A percentile compares a stretch with the other conserved stretches of the same genome.
phyloP scores from a whole-genome alignment of 2,329 filamentous ascomycete species.

The Apiospora pterosperma region DNA sequence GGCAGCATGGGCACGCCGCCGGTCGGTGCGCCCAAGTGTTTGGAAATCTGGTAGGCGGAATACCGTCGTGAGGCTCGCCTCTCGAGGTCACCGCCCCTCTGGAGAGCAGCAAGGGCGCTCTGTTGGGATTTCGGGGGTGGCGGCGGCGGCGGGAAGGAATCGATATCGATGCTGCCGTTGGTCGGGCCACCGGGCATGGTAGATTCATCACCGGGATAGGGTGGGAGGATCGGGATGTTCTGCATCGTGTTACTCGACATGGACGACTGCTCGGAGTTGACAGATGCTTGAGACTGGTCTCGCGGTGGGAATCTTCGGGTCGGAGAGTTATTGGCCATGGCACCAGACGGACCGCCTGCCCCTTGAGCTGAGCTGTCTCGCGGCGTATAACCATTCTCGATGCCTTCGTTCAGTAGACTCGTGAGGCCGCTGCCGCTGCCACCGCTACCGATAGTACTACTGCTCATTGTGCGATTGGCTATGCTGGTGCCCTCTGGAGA shows the following conservation, averaged over 20 bases:
- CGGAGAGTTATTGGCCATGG: conserved; percentile 37
- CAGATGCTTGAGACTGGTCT: conserved; percentile 46
- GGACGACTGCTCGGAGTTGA: conserved; percentile 60
- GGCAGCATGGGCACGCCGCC: conserved; percentile 86
- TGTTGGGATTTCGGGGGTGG: conserved; percentile 80
- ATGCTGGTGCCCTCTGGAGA: conserved; percentile 31
- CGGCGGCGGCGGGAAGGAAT: conserved; percentile 70
- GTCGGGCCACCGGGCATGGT: conserved; percentile 39
- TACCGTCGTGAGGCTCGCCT: conserved; percentile 89
- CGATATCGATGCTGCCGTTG: conserved; percentile 51
- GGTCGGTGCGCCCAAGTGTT: conserved; percentile 77
- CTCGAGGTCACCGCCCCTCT: conserved; percentile 89
- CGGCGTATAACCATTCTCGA: conserved; percentile 50
- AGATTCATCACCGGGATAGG: conserved; percentile 63
- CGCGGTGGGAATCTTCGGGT: conserved; percentile 45
- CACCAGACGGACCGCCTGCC: conserved; percentile 16
- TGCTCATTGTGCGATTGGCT: conserved; percentile 53
- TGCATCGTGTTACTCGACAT: conserved; percentile 75
- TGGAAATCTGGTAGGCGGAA: conserved; percentile 94
- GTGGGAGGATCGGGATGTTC: conserved; percentile 69
- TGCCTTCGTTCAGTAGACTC: conserved; percentile 56
- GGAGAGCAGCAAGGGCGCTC: conserved; percentile 85
- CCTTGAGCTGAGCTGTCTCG: conserved; percentile 26
- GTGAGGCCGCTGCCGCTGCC: conserved; percentile 57
- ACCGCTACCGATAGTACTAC: conserved; percentile 55